Evolutionary conservation across 2,329 filamentous ascomycete species (phyloP).

Genomic region (Fusarium chlamydosporum): DNA sequence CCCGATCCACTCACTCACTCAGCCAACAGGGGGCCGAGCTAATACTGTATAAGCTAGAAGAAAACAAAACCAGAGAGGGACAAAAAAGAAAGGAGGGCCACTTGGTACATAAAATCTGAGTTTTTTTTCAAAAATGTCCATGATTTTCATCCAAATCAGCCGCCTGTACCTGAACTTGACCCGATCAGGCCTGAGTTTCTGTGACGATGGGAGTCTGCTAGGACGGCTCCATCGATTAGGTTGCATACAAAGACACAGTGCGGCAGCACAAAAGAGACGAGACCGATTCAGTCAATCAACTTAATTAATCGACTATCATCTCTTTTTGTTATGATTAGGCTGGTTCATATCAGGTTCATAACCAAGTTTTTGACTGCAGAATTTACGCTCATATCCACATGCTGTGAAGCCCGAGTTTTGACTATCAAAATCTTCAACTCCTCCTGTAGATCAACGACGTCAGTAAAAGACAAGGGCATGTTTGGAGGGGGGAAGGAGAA

Average conservation of each 20-base stretch:
- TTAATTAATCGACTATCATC: slow-evolving; percentile 13
- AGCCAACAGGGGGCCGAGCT: slow-evolving; percentile 15
- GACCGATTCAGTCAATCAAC: neutral
- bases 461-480: slow-evolving; percentile 31
- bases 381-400: slow-evolving; percentile 9
- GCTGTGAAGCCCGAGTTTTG: slow-evolving; percentile 36
- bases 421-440: slow-evolving; percentile 22
- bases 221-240: slow-evolving; percentile 9
- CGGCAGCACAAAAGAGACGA: slow-evolving; percentile 1
- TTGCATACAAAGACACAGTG: slow-evolving; percentile 31
- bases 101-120: neutral
- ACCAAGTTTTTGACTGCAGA: slow-evolving; percentile 33
- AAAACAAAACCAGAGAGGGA: neutral
- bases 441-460: slow-evolving; percentile 44
- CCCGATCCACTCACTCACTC: slow-evolving; percentile 13
- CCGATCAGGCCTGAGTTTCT: slow-evolving; percentile 42
- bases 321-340: slow-evolving; percentile 3
- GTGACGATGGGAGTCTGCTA: slow-evolving; percentile 26
- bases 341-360: slow-evolving; percentile 16
- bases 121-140: slow-evolving; percentile 25
- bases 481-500: slow-evolving; percentile 9
- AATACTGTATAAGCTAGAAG: neutral
- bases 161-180: slow-evolving; percentile 43
- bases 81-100: slow-evolving; percentile 17
- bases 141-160: slow-evolving; percentile 40